Evolutionary conservation across 1,284 basidiomycete genomes (phyloP), one percentile per base, ranked within the genome.

Genomic region (Melampsora americana): DNA sequence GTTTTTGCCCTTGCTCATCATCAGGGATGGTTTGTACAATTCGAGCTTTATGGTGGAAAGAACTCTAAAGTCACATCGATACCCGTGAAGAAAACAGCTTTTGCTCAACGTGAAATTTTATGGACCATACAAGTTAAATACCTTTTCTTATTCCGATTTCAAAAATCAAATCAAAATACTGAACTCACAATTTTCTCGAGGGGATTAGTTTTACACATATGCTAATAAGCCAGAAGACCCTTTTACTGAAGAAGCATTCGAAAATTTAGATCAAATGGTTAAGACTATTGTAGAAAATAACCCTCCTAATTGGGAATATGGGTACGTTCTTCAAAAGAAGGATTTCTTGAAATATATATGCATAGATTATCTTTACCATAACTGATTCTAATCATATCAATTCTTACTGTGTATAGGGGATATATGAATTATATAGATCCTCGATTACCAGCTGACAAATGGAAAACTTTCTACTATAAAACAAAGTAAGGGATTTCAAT

Each of bases 391-490:
- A 42, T 12, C 39, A 42, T 9, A 9, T 12, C 11, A 42, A 35
- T 35, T 9, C 3, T 6, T 7, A 60, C 60, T 69, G 2, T 39
- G 35, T n/a, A 30, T 14, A 73, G 70, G 16, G 70, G 61, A 48
- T 73, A 73, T 73, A 28, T 62, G 5, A 73, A 73, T 73, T 73
- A 73, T 64, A 48, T 59, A 28, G 70, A 73, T 66, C 30, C 64
- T 66, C 59, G 70, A 18, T 53, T 73, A 23, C 42, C 70, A 65
- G 12, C 42, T 39, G 53, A 35, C 28, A 44, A 65, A 66, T 73
- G 70, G 70, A 73, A 65, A 42, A 44, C 44, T 1, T 32, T 56
- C 16, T 73, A 73, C 26, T 73, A 73, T 44, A 73, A 66, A 14
- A 65, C 44, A 7, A 44, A 73, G 70, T 73, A 64, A 32, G 32